These are phyloP conservation scores for Hysterangium stoloniferum DNA, from an alignment of 768 basidiomycete genomes.

Conservation along the genomic window DNA sequence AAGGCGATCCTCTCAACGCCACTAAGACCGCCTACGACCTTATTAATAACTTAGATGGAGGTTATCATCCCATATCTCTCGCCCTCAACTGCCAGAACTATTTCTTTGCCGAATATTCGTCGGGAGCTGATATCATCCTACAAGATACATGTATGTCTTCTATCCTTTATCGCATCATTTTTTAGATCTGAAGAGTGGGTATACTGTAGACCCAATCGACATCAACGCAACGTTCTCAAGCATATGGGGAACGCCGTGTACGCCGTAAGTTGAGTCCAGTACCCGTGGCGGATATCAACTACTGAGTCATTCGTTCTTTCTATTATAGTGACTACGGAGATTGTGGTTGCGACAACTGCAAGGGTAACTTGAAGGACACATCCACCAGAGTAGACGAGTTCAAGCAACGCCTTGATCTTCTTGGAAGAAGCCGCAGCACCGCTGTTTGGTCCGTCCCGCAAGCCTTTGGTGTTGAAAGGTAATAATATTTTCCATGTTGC, in stretches of 20 bases:
- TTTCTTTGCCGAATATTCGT: conserved; percentile 48
- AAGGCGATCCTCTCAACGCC: conserved; percentile 56
- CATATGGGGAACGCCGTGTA: conserved; percentile 19
- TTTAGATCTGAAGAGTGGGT: background rate
- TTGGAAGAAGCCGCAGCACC: conserved; percentile 63
- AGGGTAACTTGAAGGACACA: conserved; percentile 62
- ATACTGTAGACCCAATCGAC: conserved; percentile 18
- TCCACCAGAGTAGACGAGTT: conserved; percentile 61
- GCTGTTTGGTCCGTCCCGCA: conserved; percentile 78
- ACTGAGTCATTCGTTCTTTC: background rate
- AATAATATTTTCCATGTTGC: background rate
- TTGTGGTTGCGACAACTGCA: conserved; percentile 69
- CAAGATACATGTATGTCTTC: conserved; percentile 50
- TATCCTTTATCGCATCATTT: conserved; percentile 20
- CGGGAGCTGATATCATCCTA: conserved; percentile 62
- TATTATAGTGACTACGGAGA: conserved; percentile 45
- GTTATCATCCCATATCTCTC: conserved; percentile 51
- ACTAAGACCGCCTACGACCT: conserved; percentile 38
- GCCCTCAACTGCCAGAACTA: conserved; percentile 61
- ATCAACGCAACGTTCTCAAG: conserved; percentile 19
- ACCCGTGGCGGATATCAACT: background rate
- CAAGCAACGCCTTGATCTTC: conserved; percentile 45
- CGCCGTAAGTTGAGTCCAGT: background rate
- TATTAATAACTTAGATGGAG: conserved; percentile 41
- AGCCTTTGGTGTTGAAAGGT: conserved; percentile 52